Base-by-base conservation (phyloP, 495 filamentous ascomycete genomes). In the Daldinia bambusicola region DNA sequence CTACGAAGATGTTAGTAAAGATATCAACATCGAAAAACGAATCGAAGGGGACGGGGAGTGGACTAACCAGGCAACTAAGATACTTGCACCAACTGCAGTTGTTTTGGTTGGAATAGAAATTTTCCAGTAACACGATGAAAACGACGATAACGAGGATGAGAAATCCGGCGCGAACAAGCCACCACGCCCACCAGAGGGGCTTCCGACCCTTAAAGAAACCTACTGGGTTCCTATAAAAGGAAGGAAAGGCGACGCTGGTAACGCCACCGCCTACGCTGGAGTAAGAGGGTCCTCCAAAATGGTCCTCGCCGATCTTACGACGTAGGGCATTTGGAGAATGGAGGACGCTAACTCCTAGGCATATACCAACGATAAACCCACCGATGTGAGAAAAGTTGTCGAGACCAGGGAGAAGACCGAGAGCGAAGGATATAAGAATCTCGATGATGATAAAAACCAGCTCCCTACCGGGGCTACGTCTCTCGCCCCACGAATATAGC, bases 311-410 rank as follows among this genome's bases (percentile, higher is more conserved):
- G 37, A 95, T 95, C 31, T 90, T 89, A 36, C 89, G 84, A 1
- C 93, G 88, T 12, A 99, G 86, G 3, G 87, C 82, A 66, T 91
- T 91, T 0, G 95, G 95, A 6, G 95, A 97, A 70, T 92, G 93
- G 73, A 98, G 84, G 48, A 99, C 80, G 70, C 90, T 93, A 37
- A 98, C 82, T 5, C 95, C 95, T 26, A 98, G 86, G 5, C 90
- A 90, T 14, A 99, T 80, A 0, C 95, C 95, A 90, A 97, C 95
- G 56, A 97, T 80, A 76, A 99, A 98, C 8, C 95, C 95, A 37
- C 95, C 95, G 66, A 99, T 97, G 74, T 99, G 95, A 26, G 92
- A 90, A 81, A 99, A 99, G 79, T 99, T 99, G 82, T 99, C 95
- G 48, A 99, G 80, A 7, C 94, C 95, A 0, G 95, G 95, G 0